Evolutionary conservation across 2,329 filamentous ascomycete genomes (phyloP).

Genomic region (Gyromitra esculenta): DNA sequence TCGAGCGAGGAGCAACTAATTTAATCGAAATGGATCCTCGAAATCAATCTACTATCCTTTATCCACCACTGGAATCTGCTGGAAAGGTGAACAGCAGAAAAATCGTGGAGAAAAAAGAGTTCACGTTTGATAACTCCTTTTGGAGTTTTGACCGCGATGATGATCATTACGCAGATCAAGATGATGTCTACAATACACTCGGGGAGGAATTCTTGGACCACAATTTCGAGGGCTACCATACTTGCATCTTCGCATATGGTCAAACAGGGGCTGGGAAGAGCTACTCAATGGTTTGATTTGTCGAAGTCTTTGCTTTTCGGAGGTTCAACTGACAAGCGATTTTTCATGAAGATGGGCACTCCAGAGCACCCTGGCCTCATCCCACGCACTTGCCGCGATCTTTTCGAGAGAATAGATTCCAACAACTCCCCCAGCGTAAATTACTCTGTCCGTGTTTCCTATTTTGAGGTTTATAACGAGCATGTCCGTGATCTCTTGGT

Average conservation of each 20-base stretch:
- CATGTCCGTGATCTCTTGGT: slow-evolving; percentile 94
- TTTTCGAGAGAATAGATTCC: slow-evolving; percentile 90
- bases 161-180: slow-evolving; percentile 87
- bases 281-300: slow-evolving; percentile 75
- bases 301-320: neutral
- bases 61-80: slow-evolving; percentile 70
- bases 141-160: slow-evolving; percentile 89
- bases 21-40: slow-evolving; percentile 90
- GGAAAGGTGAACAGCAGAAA: slow-evolving; percentile 71
- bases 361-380: slow-evolving; percentile 88
- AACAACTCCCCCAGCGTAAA: slow-evolving; percentile 89
- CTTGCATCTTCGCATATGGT: slow-evolving; percentile 95
- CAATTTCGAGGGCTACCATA: slow-evolving; percentile 99
- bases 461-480: slow-evolving; percentile 99
- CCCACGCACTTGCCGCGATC: slow-evolving; percentile 91
- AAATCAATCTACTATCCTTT: slow-evolving; percentile 83
- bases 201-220: slow-evolving; percentile 98
- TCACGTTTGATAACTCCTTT: slow-evolving; percentile 97
- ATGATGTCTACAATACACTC: slow-evolving; percentile 91
- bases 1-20: slow-evolving; percentile 81
- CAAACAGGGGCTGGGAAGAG: slow-evolving; percentile 98
- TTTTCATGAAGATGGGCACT: slow-evolving; percentile 76
- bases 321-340: slow-evolving; percentile 28
- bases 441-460: slow-evolving; percentile 96
- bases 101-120: slow-evolving; percentile 84